Conservation (phyloP, 371 early-diverging fungal species). For the Circinella minor region DNA sequence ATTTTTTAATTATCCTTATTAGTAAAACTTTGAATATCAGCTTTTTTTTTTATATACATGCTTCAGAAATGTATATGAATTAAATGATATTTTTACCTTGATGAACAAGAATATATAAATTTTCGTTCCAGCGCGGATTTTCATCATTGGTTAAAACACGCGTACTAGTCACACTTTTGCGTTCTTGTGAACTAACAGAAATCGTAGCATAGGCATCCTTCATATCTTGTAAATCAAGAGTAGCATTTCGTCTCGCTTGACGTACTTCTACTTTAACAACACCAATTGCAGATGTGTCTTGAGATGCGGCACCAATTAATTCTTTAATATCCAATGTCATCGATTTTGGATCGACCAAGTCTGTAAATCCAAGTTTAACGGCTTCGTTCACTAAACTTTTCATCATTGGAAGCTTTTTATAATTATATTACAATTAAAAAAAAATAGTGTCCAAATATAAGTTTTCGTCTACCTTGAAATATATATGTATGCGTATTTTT, state of each 20-base stretch:
- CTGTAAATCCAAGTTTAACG: constrained; percentile 34
- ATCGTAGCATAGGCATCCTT: constrained; percentile 36
- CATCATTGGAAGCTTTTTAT: constrained; percentile 33
- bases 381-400: constrained; percentile 36
- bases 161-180: constrained; percentile 23
- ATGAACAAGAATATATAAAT: constrained; percentile 27
- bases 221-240: constrained; percentile 23
- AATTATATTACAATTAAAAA: background rate
- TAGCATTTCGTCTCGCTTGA: constrained; percentile 17
- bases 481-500: too few species aligned
- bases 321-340: constrained; percentile 32
- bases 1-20: too few species aligned
- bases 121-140: constrained; percentile 41
- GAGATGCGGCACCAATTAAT: constrained; percentile 25
- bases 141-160: constrained; percentile 37
- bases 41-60: too few species aligned
- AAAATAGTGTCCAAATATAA: too few species aligned
- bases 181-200: constrained; percentile 19
- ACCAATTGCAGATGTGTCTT: constrained; percentile 37
- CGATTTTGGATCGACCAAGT: constrained; percentile 39
- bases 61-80: too few species aligned
- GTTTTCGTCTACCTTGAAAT: too few species aligned
- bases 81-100: constrained; percentile 20
- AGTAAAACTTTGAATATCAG: too few species aligned
- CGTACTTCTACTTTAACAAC: constrained; percentile 33